Conservation (phyloP, 345 rosid species). For the Eucalyptus curtisii region DNA sequence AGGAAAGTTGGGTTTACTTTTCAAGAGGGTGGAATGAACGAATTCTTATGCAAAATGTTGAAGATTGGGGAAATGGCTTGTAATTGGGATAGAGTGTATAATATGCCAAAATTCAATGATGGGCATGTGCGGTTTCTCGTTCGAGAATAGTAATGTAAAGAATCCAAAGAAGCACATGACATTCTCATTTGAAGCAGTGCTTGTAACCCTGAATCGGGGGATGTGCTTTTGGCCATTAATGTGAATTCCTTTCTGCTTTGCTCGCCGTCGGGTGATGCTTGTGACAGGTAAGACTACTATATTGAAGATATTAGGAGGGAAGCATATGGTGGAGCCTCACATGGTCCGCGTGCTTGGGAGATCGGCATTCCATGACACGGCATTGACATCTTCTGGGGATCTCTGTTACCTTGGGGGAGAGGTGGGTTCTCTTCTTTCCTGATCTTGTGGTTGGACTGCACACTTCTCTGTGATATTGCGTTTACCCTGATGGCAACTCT, state of each 20-base stretch:
- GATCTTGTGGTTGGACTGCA: neutral
- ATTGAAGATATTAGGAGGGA: constrained; percentile 88
- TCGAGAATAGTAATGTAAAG: neutral
- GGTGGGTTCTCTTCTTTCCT: constrained; percentile 18
- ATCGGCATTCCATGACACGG: constrained; percentile 91
- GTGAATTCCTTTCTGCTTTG: neutral
- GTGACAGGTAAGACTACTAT: constrained; percentile 76
- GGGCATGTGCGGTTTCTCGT: neutral
- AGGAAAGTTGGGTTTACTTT: neutral
- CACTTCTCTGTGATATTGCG: neutral
- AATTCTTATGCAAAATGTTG: neutral
- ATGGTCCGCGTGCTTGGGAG: constrained; percentile 86
- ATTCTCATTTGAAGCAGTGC: neutral
- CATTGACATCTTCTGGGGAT: constrained; percentile 76
- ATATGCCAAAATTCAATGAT: neutral
- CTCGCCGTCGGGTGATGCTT: neutral
- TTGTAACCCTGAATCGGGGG: neutral
- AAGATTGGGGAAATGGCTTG: neutral
- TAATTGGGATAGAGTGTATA: neutral
- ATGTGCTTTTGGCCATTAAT: neutral
- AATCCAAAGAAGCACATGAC: neutral
- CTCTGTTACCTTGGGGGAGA: constrained; percentile 96
- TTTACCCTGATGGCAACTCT: neutral
- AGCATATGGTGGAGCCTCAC: constrained; percentile 91
- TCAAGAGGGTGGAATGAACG: neutral